These are phyloP conservation scores for Graphiopsis chlorocephala DNA, from an alignment of 2,329 filamentous ascomycete species.

Conservation along the genomic window DNA sequence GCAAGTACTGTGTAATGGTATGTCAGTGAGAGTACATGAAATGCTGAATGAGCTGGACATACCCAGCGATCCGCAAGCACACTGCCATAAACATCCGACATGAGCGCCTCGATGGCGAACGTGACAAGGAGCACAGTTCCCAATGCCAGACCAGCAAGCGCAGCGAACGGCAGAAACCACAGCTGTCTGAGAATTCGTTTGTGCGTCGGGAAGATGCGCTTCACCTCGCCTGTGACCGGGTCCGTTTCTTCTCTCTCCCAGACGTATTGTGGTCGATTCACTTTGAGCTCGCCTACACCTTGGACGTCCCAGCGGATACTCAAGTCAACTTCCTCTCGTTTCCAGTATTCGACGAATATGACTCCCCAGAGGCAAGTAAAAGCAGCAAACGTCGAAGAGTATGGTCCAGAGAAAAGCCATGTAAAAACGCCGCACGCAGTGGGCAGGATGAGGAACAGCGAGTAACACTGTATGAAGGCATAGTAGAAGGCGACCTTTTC, in stretches of 20 bases:
- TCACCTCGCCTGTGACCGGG: conserved; percentile 11
- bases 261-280: conserved; percentile 9
- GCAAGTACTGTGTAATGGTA: neutral
- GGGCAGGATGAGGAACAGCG: conserved; percentile 9
- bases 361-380: conserved; percentile 14
- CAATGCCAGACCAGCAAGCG: neutral
- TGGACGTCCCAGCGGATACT: conserved; percentile 15
- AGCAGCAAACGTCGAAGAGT: conserved; percentile 6
- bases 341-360: conserved; percentile 12
- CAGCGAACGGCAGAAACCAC: conserved; percentile 10
- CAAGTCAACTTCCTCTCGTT: conserved; percentile 11
- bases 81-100: conserved; percentile 12
- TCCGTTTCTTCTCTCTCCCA: conserved; percentile 12
- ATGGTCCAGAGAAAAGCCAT: conserved; percentile 13
- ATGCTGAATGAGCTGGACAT: neutral
- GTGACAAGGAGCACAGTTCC: conserved; percentile 9
- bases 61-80: conserved; percentile 10
- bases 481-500: conserved; percentile 15
- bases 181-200: conserved; percentile 13
- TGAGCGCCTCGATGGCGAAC: conserved; percentile 5
- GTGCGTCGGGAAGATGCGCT: conserved; percentile 8
- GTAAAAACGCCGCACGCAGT: conserved; percentile 4
- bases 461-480: conserved; percentile 14
- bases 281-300: conserved; percentile 5
- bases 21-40: neutral